These are phyloP conservation scores for Apiospora rasikravindrae DNA, from an alignment of 2,329 filamentous ascomycete genomes.

Conservation along the genomic window DNA sequence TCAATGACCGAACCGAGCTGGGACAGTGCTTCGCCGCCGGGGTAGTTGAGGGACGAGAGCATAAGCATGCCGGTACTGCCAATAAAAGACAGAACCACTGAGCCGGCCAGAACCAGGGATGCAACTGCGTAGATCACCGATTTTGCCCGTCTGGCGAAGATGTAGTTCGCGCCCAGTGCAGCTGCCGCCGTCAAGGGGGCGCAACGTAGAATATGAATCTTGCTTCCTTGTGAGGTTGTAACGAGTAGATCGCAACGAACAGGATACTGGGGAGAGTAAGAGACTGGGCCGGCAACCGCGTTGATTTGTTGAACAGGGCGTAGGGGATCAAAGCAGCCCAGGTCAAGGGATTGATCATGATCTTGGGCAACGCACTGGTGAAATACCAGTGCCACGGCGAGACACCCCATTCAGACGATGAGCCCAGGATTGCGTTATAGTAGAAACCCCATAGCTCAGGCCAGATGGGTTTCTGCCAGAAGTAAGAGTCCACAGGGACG, in stretches of 20 bases:
- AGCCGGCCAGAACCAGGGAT: slow-evolving; percentile 61
- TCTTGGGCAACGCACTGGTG: slow-evolving; percentile 76
- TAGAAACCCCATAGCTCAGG: slow-evolving; percentile 88
- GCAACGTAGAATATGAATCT: slow-evolving; percentile 92
- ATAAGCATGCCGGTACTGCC: slow-evolving; percentile 72
- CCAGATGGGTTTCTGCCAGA: slow-evolving; percentile 90
- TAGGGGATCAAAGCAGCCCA: slow-evolving; percentile 60
- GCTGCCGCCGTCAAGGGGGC: slow-evolving; percentile 80
- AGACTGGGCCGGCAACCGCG: slow-evolving; percentile 47
- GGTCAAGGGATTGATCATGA: slow-evolving; percentile 80
- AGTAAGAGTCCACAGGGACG: slow-evolving; percentile 84
- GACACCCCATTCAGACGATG: slow-evolving; percentile 86
- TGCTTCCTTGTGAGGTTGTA: slow-evolving; percentile 94
- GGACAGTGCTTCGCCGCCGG: slow-evolving; percentile 79
- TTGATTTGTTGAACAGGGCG: slow-evolving; percentile 55
- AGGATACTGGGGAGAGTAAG: slow-evolving; percentile 69
- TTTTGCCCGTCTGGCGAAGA: slow-evolving; percentile 71
- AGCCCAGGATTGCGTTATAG: slow-evolving; percentile 86
- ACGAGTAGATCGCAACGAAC: slow-evolving; percentile 81
- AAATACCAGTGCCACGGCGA: slow-evolving; percentile 90
- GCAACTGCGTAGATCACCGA: slow-evolving; percentile 59
- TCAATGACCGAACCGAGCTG: slow-evolving; percentile 51
- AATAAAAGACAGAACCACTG: slow-evolving; percentile 63
- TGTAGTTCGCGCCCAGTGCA: slow-evolving; percentile 72
- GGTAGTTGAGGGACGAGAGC: slow-evolving; percentile 89